Base-by-base conservation (phyloP, 1,284 basidiomycete genomes). In the Meripilus lineatus region DNA sequence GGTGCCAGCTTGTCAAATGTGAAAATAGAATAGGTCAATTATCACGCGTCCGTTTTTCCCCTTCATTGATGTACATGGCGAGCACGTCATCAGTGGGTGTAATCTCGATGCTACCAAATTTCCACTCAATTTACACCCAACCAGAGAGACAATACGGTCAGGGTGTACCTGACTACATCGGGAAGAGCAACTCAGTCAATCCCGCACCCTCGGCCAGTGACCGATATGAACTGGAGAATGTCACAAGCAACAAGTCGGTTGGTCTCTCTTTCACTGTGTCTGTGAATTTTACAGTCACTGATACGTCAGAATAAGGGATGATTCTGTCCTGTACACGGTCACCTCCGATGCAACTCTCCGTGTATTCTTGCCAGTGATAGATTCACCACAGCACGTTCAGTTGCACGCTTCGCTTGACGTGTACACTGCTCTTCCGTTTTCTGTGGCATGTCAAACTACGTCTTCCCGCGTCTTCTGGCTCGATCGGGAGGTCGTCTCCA, bases 281-380 rank as follows among this genome's bases (percentile, higher is more conserved):
- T 30, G n/a, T 22, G n/a, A n/a, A n/a, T n/a, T n/a, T n/a, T n/a
- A n/a, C n/a, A n/a, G n/a, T n/a, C n/a, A n/a, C n/a, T n/a, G n/a
- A 30, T n/a, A 30, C n/a, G 49, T 36, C 32, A 13, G 40, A 30
- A 15, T 28, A 2, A 89, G 88, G 32, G 82, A 86, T 52, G 87
- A 89, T 56, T 69, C 84, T 1, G 79, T 86, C 40, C 67, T 93
- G 1, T 89, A 84, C 59, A 90, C 88, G 21, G 70, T 84, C 39
- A 90, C 89, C 15, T 70, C 73, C 14, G 84, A 91, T 57, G 77
- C 84, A 3, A 79, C 79, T 2, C 63, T 94, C 24, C 83, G 92
- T 20, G 79, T 96, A 57, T 95, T 92, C 64, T 70, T 89, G 21
- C 87, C 92, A 3, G 87, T 96, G 15, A 68, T 96, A 20, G 93